Evolutionary conservation across 1,284 basidiomycete species (phyloP), one percentile per base, ranked within the genome.

Genomic region (Mycosarcoma mackinlayi): DNA sequence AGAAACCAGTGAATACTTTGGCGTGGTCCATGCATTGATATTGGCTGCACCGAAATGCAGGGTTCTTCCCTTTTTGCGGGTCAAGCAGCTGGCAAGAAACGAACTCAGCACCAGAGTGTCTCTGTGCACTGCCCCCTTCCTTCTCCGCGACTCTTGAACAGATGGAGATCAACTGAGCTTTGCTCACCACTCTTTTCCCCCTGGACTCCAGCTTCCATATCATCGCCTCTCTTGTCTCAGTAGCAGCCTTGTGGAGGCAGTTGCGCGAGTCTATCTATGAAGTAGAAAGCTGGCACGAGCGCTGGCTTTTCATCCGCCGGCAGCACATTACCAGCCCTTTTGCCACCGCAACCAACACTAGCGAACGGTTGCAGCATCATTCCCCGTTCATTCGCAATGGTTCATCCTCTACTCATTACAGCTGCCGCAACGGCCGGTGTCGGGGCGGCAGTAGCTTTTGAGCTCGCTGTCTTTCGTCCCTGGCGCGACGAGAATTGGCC

Each of bases 401-500:
- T 72, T 18, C 75, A 78, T 38, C 59, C 75, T 16, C 50, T 75
- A 10, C 40, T 76, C 18, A 65, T 78, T 39, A 68, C 72, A 6
- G 63, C 67, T 4, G 73, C 75, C 14, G 76, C 72, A 3, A 61
- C 61, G 14, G 74, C 68, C 4, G 71, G 68, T 11, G 51, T 75
- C 2, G 75, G 71, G 8, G 69, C 71, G 6, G 72, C 60, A 11
- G 68, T 73, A 19, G 75, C 76, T 6, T 71, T 78, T 39, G 75
- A 78, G 39, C n/a, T 76, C 1, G 56, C 55, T 18, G 63, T 78
- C 44, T 75, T 78, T 53, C 48, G 54, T 23, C 76, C 76, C 7
- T 76, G 74, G 75, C 51, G 75, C 1, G 66, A 75, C n/a, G 61
- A 73, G 27, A 68, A 75, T 30, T 75, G 72, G 62, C 75, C 75